Evolutionary conservation across 2,329 filamentous ascomycete genomes (phyloP).

Genomic region (Cladosporium colombiae): DNA sequence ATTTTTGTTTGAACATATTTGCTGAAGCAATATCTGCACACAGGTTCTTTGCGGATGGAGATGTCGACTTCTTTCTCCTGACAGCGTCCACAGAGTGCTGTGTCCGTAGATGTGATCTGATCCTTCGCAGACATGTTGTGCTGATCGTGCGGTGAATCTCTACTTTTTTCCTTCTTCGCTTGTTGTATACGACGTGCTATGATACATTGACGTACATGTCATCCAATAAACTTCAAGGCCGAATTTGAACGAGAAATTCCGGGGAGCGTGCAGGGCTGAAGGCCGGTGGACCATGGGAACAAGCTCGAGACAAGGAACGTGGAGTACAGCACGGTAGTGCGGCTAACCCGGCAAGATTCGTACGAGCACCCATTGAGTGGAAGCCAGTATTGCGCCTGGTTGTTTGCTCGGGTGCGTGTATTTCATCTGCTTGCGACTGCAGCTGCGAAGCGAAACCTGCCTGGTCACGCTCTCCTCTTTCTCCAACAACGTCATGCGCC

Average conservation of each 20-base stretch:
- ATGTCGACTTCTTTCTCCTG: constrained; percentile 52
- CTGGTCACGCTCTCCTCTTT: background rate
- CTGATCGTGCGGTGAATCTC: background rate
- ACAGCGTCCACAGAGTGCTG: constrained; percentile 57
- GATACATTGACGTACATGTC: background rate
- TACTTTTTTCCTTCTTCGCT: background rate
- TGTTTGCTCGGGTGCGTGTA: background rate
- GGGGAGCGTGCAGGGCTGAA: background rate
- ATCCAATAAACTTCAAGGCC: background rate
- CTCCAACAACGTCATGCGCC: background rate
- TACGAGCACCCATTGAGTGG: background rate
- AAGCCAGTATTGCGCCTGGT: background rate
- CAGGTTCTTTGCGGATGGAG: constrained; percentile 58
- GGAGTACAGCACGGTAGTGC: background rate
- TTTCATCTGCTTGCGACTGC: background rate
- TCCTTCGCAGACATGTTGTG: background rate
- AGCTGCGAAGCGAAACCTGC: background rate
- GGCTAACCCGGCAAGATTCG: constrained; percentile 1
- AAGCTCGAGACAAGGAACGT: background rate
- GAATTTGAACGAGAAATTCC: background rate
- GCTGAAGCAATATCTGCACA: constrained; percentile 73
- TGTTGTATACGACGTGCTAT: background rate
- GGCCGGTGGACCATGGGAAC: background rate
- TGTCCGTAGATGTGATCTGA: constrained; percentile 24
- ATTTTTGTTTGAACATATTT: constrained; percentile 77